Base-by-base conservation (phyloP, 345 rosid species). In the Bruguiera parviflora region DNA sequence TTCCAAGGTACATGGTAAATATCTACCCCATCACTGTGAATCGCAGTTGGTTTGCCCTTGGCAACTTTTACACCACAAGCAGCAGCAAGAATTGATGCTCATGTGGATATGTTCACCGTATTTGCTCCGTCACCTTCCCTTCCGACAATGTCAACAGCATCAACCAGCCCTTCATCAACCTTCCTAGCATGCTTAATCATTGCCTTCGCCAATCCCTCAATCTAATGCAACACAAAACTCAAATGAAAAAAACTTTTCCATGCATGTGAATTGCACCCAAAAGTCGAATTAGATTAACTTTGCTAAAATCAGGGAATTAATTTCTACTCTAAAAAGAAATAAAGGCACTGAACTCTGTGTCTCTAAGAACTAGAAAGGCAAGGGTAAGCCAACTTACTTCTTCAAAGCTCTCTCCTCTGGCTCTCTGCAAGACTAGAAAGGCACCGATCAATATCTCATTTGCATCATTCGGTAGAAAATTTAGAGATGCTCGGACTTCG, bases 61-160 rank as follows among this genome's bases (percentile, higher is more conserved):
- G 96, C 99, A 79, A 90, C 97, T 84, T 87, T 96, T 22, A 94
- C 97, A 69, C 97, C 98, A 76, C 96, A 92, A 63, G 99, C 96
- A 47, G 96, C 98, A 69, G 98, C 86, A 60, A 96, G 89, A 71
- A 96, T 84, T 46, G 99, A 84, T 63, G 99, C 92, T 15, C 98
- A 98, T 0, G 97, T 96, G 27, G 96, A 96, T 68, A 92, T 96
- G 76, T 96, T 96, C 61, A 96, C 97, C 0, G 98, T 96, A 79
- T 92, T 82, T 9, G 95, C 96, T 53, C 98, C 99, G 84, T 92
- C 99, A 9, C 98, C 98, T 25, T 97, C 98, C 0, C 94, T 96
- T 68, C 98, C 98, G 37, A 90, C 97, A 73, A 92, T 90, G 80
- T 96, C 98, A 37, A 96, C 92, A 10, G 65, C 90, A 73, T 84